Evolutionary conservation across 176 grass and related monocot genomes (phyloP).

Genomic region (Musa beccarii): DNA sequence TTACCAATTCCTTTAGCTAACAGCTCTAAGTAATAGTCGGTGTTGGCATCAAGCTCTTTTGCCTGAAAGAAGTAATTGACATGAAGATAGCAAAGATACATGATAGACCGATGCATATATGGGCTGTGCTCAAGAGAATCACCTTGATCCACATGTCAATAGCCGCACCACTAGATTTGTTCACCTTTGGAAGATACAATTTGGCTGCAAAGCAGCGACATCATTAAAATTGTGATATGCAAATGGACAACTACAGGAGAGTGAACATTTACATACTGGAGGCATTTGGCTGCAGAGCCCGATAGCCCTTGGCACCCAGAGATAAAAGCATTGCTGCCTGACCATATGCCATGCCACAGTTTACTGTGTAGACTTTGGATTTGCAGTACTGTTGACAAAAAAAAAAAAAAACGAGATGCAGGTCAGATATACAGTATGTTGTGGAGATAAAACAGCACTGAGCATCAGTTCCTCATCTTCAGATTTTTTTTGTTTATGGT

Average conservation of each 20-base stretch:
- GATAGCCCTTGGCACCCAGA: slow-evolving; percentile 63
- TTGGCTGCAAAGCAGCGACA: slow-evolving; percentile 4
- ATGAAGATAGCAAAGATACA: neutral
- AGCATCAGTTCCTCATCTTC: too few species aligned
- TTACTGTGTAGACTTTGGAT: slow-evolving; percentile 87
- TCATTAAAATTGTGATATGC: neutral
- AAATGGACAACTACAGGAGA: neutral
- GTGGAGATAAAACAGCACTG: neutral
- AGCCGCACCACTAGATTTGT: slow-evolving; percentile 13
- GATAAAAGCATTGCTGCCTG: slow-evolving; percentile 85
- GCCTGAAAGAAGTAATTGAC: slow-evolving; percentile 29
- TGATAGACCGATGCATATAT: neutral
- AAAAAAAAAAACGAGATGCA: neutral
- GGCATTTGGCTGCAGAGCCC: slow-evolving; percentile 61
- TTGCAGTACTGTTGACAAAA: slow-evolving; percentile 45
- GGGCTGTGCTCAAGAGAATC: neutral
- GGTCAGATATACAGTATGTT: neutral
- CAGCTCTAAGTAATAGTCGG: slow-evolving; percentile 55
- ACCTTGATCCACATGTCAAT: slow-evolving; percentile 41
- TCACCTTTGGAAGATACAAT: slow-evolving; percentile 18
- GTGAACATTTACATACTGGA: slow-evolving; percentile 43
- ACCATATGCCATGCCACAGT: slow-evolving; percentile 81
- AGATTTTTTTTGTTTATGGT: neutral
- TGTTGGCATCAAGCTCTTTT: slow-evolving; percentile 79
- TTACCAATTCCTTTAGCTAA: slow-evolving; percentile 56